A percentile compares a stretch with the other conserved stretches of the same genome.
phyloP scores from a whole-genome alignment of 352 stramenopile species.

The Phytophthora palmivora region DNA sequence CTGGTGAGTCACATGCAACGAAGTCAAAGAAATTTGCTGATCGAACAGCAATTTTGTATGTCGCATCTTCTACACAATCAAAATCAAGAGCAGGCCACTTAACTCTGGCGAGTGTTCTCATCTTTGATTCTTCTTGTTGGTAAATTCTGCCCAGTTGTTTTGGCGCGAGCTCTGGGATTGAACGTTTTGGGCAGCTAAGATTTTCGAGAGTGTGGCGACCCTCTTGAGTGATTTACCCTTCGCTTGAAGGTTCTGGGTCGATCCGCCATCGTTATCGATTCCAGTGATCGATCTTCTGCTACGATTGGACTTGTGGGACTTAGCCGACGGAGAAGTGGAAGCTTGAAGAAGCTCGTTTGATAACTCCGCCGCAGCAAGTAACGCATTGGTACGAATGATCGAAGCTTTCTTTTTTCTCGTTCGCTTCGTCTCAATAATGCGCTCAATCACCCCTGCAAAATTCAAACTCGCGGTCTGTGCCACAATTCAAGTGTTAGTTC shows the following conservation, averaged over 20 bases:
- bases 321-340: neutral
- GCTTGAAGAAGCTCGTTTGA: slow-evolving; percentile 8
- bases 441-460: slow-evolving; percentile 27
- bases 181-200: slow-evolving; percentile 10
- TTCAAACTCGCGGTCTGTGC: slow-evolving; percentile 28
- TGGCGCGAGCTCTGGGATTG: slow-evolving; percentile 6
- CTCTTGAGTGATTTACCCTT: slow-evolving; percentile 16
- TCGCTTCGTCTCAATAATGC: slow-evolving; percentile 9
- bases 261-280: neutral
- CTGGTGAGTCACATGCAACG: slow-evolving; percentile 10
- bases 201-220: slow-evolving; percentile 28
- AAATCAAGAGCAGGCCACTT: slow-evolving; percentile 1
- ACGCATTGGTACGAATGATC: slow-evolving; percentile 18
- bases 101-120: neutral
- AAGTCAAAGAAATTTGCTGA: slow-evolving; percentile 28
- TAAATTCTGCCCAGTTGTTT: slow-evolving; percentile 15
- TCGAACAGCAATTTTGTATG: slow-evolving; percentile 38
- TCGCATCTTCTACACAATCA: slow-evolving; percentile 22
- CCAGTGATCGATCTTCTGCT: slow-evolving; percentile 2
- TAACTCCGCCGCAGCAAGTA: slow-evolving; percentile 19
- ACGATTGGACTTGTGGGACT: neutral
- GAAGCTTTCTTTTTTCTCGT: neutral
- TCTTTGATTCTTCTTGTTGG: slow-evolving; percentile 2
- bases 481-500: slow-evolving; percentile 4
- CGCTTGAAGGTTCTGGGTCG: neutral